Percentiles rank a stretch among this genome's conserved stretches.
These are phyloP conservation scores for Picea engelmannii DNA, from an alignment of 83 land plant genomes.

Conservation along the genomic window DNA sequence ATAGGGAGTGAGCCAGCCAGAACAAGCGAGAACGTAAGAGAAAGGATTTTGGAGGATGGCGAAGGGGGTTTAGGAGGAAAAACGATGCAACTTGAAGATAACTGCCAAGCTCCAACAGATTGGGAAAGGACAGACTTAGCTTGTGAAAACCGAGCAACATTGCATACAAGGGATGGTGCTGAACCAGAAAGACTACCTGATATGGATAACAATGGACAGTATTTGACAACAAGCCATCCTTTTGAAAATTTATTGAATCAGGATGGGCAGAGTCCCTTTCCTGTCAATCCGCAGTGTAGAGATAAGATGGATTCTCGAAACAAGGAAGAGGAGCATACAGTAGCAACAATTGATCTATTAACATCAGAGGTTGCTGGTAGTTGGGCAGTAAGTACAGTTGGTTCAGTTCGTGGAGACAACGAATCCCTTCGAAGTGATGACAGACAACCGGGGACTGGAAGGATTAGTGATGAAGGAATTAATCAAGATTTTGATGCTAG, in stretches of 20 bases:
- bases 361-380: constrained; percentile 92
- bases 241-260: constrained; percentile 13
- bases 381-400: constrained; percentile 82
- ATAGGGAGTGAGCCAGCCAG: no score
- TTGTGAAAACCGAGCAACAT: constrained; percentile 2
- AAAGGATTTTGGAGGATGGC: constrained; percentile 8
- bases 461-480: constrained; percentile 25
- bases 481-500: constrained; percentile 29
- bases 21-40: no score
- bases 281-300: constrained; percentile 1
- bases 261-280: neutral
- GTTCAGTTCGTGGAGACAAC: constrained; percentile 79
- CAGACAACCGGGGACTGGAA: constrained; percentile 18
- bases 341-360: constrained; percentile 76
- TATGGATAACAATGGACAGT: neutral
- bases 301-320: constrained; percentile 14
- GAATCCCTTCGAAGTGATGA: constrained; percentile 50
- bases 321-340: constrained; percentile 18
- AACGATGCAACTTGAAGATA: constrained; percentile 62
- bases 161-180: neutral
- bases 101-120: constrained; percentile 27
- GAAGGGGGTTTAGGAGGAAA: constrained; percentile 41
- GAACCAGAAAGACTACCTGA: neutral
- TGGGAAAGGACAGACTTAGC: constrained; percentile 11
- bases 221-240: neutral